Conservation (phyloP, 768 basidiomycete species). For the Amanita phalloides region DNA sequence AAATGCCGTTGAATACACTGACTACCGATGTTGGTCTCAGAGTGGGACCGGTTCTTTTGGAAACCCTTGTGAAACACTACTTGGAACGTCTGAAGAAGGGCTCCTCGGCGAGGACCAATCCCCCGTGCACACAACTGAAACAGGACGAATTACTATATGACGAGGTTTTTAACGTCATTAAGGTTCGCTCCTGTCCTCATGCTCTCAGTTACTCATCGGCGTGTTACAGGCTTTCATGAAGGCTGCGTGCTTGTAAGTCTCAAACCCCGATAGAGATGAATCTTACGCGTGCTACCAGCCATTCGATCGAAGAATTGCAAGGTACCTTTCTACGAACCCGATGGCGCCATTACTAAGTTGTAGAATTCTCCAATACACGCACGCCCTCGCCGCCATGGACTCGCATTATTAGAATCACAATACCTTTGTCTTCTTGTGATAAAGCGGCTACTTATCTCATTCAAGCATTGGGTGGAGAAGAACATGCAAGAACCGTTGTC, state of each 20-base stretch:
- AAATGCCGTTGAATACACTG: slow-evolving; percentile 38
- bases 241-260: slow-evolving; percentile 52
- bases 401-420: slow-evolving; percentile 54
- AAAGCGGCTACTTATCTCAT: slow-evolving; percentile 66
- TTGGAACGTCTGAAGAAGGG: slow-evolving; percentile 51
- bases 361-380: slow-evolving; percentile 65
- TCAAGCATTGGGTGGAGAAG: slow-evolving; percentile 76
- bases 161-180: slow-evolving; percentile 65
- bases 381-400: slow-evolving; percentile 84
- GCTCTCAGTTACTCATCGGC: not conserved
- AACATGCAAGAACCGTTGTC: slow-evolving; percentile 53
- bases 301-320: slow-evolving; percentile 81
- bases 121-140: slow-evolving; percentile 37
- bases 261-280: not conserved
- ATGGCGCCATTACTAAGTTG: not conserved
- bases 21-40: slow-evolving; percentile 51
- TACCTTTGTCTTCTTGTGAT: slow-evolving; percentile 70
- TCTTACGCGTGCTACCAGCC: slow-evolving; percentile 28
- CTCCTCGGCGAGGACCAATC: slow-evolving; percentile 18
- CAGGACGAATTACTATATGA: slow-evolving; percentile 77
- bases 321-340: slow-evolving; percentile 14
- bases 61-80: slow-evolving; percentile 81
- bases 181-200: slow-evolving; percentile 31
- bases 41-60: slow-evolving; percentile 63
- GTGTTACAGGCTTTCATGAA: slow-evolving; percentile 57